Conservation (phyloP, 2,329 filamentous ascomycete species). For the Botrytis paeoniae region DNA sequence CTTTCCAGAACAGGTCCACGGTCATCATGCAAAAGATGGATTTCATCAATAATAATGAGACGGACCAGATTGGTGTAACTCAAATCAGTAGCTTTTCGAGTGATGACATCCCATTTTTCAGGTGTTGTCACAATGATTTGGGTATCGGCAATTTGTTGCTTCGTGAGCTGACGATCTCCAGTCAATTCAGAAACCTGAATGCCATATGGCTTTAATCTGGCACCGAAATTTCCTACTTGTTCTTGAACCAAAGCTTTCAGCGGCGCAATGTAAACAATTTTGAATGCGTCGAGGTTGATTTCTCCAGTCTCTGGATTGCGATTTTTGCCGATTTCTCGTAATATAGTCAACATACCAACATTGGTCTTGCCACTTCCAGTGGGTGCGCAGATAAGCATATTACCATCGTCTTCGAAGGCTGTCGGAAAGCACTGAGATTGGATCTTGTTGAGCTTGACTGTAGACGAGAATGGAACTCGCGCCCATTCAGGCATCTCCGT, state of each 20-base stretch:
- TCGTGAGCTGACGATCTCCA: constrained; percentile 95
- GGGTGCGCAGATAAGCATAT: constrained; percentile 96
- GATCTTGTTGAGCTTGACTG: constrained; percentile 88
- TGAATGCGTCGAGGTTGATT: constrained; percentile 93
- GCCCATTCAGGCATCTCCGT: constrained; percentile 92
- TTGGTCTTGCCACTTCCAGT: constrained; percentile 98
- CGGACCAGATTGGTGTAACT: constrained; percentile 98
- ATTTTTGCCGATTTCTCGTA: constrained; percentile 95
- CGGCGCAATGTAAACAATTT: constrained; percentile 96
- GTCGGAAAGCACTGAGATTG: constrained; percentile 91
- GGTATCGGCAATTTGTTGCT: constrained; percentile 96
- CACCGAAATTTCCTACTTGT: constrained; percentile 96
- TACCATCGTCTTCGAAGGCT: constrained; percentile 90
- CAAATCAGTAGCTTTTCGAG: constrained; percentile 91
- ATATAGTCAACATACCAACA: constrained; percentile 93
- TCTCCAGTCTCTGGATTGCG: constrained; percentile 85
- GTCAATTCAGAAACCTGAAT: constrained; percentile 94
- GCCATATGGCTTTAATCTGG: constrained; percentile 83
- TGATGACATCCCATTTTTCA: constrained; percentile 99
- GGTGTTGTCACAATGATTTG: constrained; percentile 98
- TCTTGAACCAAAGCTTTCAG: constrained; percentile 95
- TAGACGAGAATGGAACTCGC: constrained; percentile 76
- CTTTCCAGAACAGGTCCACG: constrained; percentile 95
- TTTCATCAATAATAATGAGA: constrained; percentile 95
- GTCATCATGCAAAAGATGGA: constrained; percentile 95